Evolutionary conservation across 2,329 filamentous ascomycete genomes (phyloP).

Genomic region (Trichophyton schoenleinii): DNA sequence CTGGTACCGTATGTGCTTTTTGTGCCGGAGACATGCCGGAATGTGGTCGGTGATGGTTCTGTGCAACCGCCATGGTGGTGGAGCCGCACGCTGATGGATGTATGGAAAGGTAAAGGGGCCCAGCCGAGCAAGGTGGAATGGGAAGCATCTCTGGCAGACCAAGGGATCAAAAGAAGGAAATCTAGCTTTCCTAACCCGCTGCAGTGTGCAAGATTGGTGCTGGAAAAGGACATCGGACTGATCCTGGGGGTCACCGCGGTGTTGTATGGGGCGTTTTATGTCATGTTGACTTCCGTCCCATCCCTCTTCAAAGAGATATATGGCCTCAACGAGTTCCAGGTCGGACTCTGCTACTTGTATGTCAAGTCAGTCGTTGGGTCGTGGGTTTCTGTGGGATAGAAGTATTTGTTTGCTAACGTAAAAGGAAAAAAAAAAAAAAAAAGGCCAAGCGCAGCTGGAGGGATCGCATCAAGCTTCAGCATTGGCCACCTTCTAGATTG

Average conservation of each 20-base stretch:
- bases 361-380: background rate
- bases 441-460: constrained; percentile 12
- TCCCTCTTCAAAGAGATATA: constrained; percentile 37
- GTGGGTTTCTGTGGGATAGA: no score
- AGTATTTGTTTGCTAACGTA: no score
- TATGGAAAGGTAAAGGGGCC: constrained; percentile 9
- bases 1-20: constrained; percentile 44
- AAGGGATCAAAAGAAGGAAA: constrained; percentile 6
- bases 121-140: constrained; percentile 3
- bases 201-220: constrained; percentile 25
- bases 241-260: constrained; percentile 29
- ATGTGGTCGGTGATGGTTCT: constrained; percentile 27
- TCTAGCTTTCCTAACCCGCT: constrained; percentile 28
- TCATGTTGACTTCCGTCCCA: constrained; percentile 35
- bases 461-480: constrained; percentile 13
- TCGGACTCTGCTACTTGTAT: constrained; percentile 27
- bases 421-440: no score
- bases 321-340: constrained; percentile 36
- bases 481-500: constrained; percentile 51
- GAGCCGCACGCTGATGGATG: constrained; percentile 16
- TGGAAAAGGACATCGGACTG: constrained; percentile 26
- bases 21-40: constrained; percentile 41
- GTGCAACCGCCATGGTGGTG: constrained; percentile 11
- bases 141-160: background rate
- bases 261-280: constrained; percentile 39